A percentile compares a stretch with the other conserved stretches of the same genome.
These are phyloP conservation scores for Brassica incana DNA, from an alignment of 345 rosid genomes.

Conservation along the genomic window DNA sequence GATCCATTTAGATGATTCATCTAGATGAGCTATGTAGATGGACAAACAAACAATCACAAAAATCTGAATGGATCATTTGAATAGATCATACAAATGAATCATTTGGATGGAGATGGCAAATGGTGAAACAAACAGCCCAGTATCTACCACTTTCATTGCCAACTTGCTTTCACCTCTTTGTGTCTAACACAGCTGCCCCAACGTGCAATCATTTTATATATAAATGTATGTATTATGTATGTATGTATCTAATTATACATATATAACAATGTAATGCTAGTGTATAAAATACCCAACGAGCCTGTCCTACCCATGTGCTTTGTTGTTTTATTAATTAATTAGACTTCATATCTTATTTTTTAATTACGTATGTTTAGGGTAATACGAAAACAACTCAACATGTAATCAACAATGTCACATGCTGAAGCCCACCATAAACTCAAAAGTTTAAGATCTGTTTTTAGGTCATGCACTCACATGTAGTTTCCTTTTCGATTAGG, in stretches of 20 bases:
- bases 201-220: slow-evolving; percentile 39
- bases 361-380: slow-evolving; percentile 34
- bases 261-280: background rate
- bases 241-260: slow-evolving; percentile 32
- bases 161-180: slow-evolving; percentile 42
- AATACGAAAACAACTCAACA: slow-evolving; percentile 19
- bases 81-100: too few relatives aligned
- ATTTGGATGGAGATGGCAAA: too few relatives aligned
- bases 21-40: too few relatives aligned
- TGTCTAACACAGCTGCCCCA: slow-evolving; percentile 42
- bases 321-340: slow-evolving; percentile 29
- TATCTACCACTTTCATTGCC: slow-evolving; percentile 41
- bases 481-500: slow-evolving; percentile 18
- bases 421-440: slow-evolving; percentile 23
- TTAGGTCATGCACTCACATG: slow-evolving; percentile 28
- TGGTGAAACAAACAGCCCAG: too few relatives aligned
- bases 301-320: slow-evolving; percentile 44
- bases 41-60: too few relatives aligned
- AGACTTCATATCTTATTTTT: background rate
- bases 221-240: background rate
- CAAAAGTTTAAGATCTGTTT: slow-evolving; percentile 24
- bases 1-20: too few relatives aligned
- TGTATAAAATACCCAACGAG: slow-evolving; percentile 33
- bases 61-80: too few relatives aligned
- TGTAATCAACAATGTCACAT: slow-evolving; percentile 38